Conservation (phyloP, 106 monocot species). For the Dioscorea zingiberensis region DNA sequence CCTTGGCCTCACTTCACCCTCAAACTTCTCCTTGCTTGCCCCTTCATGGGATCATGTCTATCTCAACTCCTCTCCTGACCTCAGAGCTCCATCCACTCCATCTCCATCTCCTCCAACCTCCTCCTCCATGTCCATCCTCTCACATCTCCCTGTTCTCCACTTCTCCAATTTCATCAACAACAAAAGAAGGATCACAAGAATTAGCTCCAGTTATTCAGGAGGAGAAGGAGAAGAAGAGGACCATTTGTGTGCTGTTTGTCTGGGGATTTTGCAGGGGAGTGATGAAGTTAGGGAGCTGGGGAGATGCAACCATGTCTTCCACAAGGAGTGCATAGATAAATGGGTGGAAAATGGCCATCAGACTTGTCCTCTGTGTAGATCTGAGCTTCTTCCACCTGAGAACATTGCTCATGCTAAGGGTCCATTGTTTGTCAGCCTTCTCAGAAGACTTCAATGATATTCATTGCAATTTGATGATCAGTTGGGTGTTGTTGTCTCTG, state of each 20-base stretch:
- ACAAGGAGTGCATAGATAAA: conserved; percentile 22
- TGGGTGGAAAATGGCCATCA: conserved; percentile 28
- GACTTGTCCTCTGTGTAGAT: conserved; percentile 23
- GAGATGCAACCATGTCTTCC: conserved; percentile 29
- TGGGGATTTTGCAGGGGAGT: conserved; percentile 5
- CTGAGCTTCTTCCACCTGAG: background rate
- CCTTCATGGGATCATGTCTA: background rate
- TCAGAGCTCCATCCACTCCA: too few relatives aligned
- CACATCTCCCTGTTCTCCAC: too few relatives aligned
- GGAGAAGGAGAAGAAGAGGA: background rate
- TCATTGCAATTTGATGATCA: too few relatives aligned
- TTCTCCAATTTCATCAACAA: too few relatives aligned
- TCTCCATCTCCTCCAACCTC: too few relatives aligned
- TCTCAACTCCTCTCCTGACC: background rate
- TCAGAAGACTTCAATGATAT: too few relatives aligned
- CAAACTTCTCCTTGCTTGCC: background rate
- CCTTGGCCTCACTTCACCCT: background rate
- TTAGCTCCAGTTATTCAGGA: too few relatives aligned
- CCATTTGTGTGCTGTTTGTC: conserved; percentile 15
- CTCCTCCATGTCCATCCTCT: too few relatives aligned
- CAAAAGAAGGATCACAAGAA: too few relatives aligned
- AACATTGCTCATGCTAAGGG: background rate
- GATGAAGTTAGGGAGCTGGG: conserved; percentile 32
- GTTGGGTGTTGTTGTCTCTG: too few relatives aligned
- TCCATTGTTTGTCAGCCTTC: background rate